Conservation (phyloP, 768 basidiomycete species). For the Fomitopsis serialis region DNA sequence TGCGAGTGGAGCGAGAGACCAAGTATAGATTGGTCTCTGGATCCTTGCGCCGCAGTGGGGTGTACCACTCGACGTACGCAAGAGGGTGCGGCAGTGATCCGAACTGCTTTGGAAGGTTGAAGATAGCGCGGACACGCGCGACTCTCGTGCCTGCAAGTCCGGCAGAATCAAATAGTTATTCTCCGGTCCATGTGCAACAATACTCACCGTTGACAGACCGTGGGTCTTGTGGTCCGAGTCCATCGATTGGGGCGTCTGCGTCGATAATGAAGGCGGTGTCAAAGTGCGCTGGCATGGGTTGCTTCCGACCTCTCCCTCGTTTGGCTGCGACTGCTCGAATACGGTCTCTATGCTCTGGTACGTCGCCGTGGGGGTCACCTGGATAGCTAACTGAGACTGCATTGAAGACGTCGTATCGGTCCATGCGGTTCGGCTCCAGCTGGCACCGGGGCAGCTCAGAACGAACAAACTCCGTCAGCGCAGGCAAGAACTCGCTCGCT, state of each 20-base stretch:
- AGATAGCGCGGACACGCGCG: slow-evolving; percentile 23
- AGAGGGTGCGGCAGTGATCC: slow-evolving; percentile 10
- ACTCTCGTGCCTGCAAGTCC: slow-evolving; percentile 18
- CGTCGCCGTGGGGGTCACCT: not conserved
- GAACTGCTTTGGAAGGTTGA: slow-evolving; percentile 17
- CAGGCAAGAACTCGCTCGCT: not conserved
- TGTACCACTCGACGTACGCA: slow-evolving; percentile 26
- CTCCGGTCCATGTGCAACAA: too few relatives aligned
- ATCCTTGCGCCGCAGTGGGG: slow-evolving; percentile 8
- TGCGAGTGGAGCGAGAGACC: not conserved
- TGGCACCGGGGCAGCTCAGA: not conserved
- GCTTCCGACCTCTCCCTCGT: not conserved
- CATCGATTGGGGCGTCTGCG: not conserved
- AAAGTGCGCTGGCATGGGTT: not conserved
- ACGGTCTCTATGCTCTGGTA: not conserved
- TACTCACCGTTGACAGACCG: not conserved
- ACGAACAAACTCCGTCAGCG: not conserved
- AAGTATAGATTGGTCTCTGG: not conserved
- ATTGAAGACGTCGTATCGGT: not conserved
- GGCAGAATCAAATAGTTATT: not conserved
- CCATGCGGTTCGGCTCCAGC: not conserved
- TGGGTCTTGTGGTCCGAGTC: not conserved
- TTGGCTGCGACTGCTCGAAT: not conserved
- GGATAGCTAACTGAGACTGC: not conserved
- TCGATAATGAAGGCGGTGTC: not conserved